These are phyloP conservation scores for Ustilago sp. DNA, from an alignment of 1,284 basidiomycete genomes.

Conservation along the genomic window DNA sequence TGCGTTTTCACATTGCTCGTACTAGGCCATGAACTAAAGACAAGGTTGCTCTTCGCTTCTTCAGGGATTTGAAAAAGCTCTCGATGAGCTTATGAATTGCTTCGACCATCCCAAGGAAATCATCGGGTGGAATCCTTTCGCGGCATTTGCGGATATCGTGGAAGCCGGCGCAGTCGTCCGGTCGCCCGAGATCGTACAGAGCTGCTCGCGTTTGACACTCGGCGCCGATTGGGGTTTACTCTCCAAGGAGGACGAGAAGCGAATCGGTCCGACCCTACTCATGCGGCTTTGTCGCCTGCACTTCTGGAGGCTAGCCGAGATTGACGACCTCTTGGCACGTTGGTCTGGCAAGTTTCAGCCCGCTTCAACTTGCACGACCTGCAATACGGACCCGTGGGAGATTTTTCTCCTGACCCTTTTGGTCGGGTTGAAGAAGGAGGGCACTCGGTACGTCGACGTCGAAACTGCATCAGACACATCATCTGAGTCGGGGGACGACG, in stretches of 20 bases:
- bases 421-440: constrained; percentile 13
- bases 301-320: constrained; percentile 1
- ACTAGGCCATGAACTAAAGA: neutral
- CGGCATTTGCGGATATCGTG: constrained; percentile 27
- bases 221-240: constrained; percentile 15
- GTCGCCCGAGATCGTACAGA: constrained; percentile 6
- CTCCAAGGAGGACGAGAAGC: neutral
- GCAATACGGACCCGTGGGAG: constrained; percentile 33
- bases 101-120: constrained; percentile 37
- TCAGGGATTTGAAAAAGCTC: constrained; percentile 13
- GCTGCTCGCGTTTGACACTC: constrained; percentile 28
- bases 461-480: constrained; percentile 35
- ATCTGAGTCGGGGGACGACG: constrained; percentile 2
- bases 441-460: constrained; percentile 25
- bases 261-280: constrained; percentile 7
- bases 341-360: constrained; percentile 29
- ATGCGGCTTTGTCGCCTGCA: constrained; percentile 4
- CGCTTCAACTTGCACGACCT: constrained; percentile 21
- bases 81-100: constrained; percentile 37
- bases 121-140: constrained; percentile 23
- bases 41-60: neutral
- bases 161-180: constrained; percentile 25
- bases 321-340: constrained; percentile 7
- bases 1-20: neutral
- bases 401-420: constrained; percentile 23